phyloP scores from a whole-genome alignment of 2,329 filamentous ascomycete genomes.

The Epichloe uncinata region DNA sequence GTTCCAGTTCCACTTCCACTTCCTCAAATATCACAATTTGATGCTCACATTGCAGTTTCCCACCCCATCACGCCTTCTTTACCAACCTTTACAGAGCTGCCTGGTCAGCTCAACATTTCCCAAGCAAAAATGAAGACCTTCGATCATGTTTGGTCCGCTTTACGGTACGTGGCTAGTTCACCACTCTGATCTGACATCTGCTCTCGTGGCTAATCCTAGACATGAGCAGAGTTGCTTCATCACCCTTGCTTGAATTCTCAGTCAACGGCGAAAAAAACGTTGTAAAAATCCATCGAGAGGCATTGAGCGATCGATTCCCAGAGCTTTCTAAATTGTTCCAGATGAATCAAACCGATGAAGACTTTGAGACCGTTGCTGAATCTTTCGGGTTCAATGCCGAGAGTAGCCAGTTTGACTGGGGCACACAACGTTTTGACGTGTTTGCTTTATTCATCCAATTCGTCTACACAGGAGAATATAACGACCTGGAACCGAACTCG shows the following conservation, averaged over 20 bases:
- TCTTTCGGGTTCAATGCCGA: background rate
- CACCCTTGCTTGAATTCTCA: background rate
- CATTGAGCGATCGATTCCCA: background rate
- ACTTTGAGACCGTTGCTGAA: background rate
- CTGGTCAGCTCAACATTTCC: too few species aligned
- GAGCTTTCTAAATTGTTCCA: background rate
- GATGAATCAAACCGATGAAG: background rate
- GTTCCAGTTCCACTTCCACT: too few species aligned
- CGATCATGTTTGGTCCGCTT: accelerated
- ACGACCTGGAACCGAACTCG: too few species aligned
- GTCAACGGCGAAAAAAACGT: accelerated
- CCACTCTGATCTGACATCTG: too few species aligned
- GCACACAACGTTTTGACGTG: accelerated
- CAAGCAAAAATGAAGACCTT: accelerated
- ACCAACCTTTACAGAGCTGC: too few species aligned
- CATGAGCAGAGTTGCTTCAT: too few species aligned
- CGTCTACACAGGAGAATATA: background rate
- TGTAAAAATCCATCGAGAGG: background rate
- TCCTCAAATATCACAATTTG: too few species aligned
- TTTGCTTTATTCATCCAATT: background rate
- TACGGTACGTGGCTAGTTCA: too few species aligned
- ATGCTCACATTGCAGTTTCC: too few species aligned
- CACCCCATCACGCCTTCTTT: too few species aligned
- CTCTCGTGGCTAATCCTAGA: too few species aligned
- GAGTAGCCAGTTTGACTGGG: background rate